These are phyloP conservation scores for Silene vulgaris DNA, from an alignment of 179 eudicot species.

Conservation along the genomic window DNA sequence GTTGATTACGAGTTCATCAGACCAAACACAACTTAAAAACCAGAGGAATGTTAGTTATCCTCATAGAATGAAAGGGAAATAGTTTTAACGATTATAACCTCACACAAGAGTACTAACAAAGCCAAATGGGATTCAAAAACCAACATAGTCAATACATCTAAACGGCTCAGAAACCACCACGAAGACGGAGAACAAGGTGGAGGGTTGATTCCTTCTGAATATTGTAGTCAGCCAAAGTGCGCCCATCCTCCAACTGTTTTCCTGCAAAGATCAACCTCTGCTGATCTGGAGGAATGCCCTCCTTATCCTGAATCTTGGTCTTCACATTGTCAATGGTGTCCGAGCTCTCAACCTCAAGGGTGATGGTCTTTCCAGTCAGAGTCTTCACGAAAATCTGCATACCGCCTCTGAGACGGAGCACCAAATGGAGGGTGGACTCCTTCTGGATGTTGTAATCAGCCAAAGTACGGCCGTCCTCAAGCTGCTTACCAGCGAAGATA, in stretches of 20 bases:
- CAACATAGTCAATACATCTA: no score
- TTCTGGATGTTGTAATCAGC: no score
- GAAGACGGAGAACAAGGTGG: not conserved
- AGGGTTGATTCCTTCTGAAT: not conserved
- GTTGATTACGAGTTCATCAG: no score
- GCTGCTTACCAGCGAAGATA: constrained; percentile 43
- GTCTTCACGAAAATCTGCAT: not conserved
- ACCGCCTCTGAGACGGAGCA: no score
- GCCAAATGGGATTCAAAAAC: no score
- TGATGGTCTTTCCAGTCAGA: not conserved
- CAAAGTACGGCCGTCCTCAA: constrained; percentile 40
- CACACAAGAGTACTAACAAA: not conserved
- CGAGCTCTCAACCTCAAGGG: not conserved
- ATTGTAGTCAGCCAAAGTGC: not conserved
- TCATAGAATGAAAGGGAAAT: not conserved
- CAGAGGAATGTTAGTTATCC: no score
- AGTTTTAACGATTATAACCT: not conserved
- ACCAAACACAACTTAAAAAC: no score
- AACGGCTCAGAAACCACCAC: not conserved
- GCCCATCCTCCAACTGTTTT: not conserved
- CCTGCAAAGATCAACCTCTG: not conserved
- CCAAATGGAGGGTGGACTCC: no score
- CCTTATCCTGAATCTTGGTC: not conserved
- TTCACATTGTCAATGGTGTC: not conserved
- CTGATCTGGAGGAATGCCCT: not conserved